phyloP scores from a whole-genome alignment of 352 stramenopile genomes.

The Phytophthora uliginosa region DNA sequence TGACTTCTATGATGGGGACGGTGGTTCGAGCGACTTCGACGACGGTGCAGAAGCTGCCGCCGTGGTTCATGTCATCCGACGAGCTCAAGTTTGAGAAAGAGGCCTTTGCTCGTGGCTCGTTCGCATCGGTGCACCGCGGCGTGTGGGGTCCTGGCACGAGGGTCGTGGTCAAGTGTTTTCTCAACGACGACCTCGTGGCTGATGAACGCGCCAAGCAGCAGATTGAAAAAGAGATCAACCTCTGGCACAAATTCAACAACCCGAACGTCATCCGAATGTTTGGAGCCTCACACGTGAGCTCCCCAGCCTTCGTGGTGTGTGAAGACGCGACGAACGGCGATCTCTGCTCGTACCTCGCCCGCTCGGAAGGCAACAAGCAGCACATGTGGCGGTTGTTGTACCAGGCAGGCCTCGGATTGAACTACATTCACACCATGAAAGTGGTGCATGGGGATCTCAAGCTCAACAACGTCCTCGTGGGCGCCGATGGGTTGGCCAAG shows the following conservation, averaged over 20 bases:
- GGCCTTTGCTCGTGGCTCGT: not conserved
- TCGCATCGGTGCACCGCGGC: not conserved
- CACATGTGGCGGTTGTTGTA: not conserved
- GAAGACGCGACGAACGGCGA: not conserved
- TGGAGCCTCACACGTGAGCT: not conserved
- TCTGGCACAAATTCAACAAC: not conserved
- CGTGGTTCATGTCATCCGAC: not conserved
- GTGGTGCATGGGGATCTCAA: conserved; percentile 86
- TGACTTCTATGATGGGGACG: not conserved
- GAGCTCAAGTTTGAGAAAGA: not conserved
- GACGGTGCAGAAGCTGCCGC: not conserved
- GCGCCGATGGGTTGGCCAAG: conserved; percentile 24
- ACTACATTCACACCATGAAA: conserved; percentile 51
- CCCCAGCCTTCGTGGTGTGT: not conserved
- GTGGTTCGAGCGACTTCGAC: not conserved
- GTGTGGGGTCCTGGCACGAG: not conserved
- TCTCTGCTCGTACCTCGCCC: not conserved
- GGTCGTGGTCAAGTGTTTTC: not conserved
- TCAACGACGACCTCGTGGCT: not conserved
- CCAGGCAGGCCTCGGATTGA: conserved; percentile 35
- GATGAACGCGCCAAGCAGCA: not conserved
- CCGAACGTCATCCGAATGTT: not conserved
- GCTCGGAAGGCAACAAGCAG: not conserved
- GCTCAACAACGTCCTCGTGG: conserved; percentile 40
- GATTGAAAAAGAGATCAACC: not conserved